phyloP scores from a whole-genome alignment of 2,329 filamentous ascomycete genomes.

The Colletotrichum acutatum region DNA sequence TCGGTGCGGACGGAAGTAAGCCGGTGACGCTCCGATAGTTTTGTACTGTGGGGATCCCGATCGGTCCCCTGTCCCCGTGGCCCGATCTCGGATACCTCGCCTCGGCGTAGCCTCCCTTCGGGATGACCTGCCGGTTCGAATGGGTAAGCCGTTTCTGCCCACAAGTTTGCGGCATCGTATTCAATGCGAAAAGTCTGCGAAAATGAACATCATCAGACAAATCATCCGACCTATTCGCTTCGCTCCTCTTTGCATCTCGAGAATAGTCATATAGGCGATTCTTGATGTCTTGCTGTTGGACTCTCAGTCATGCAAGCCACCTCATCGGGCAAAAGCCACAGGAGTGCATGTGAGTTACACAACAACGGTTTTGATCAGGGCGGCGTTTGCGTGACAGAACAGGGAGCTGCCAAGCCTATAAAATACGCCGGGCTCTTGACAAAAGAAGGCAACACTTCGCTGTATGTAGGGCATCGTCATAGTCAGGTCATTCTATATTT shows the following conservation, averaged over 20 bases:
- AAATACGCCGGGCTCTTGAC: neutral
- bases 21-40: conserved; percentile 17
- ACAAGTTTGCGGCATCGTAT: neutral
- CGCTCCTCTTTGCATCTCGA: neutral
- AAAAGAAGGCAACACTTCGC: neutral
- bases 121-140: conserved; percentile 12
- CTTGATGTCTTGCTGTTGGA: neutral
- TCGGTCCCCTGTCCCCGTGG: conserved; percentile 23
- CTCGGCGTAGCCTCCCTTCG: conserved; percentile 15
- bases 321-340: neutral
- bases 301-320: neutral
- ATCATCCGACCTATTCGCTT: neutral
- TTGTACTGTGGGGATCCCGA: conserved; percentile 18
- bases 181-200: too few species aligned
- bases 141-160: neutral
- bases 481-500: neutral
- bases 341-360: neutral
- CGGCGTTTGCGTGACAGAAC: too few species aligned
- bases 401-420: neutral
- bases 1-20: neutral
- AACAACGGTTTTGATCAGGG: too few species aligned
- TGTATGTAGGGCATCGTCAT: neutral
- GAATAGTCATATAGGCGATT: neutral
- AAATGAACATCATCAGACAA: neutral
- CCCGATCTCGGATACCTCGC: conserved; percentile 29